phyloP scores from a whole-genome alignment of 108 stramenopile genomes.

The Stephanodiscus minutulus region DNA sequence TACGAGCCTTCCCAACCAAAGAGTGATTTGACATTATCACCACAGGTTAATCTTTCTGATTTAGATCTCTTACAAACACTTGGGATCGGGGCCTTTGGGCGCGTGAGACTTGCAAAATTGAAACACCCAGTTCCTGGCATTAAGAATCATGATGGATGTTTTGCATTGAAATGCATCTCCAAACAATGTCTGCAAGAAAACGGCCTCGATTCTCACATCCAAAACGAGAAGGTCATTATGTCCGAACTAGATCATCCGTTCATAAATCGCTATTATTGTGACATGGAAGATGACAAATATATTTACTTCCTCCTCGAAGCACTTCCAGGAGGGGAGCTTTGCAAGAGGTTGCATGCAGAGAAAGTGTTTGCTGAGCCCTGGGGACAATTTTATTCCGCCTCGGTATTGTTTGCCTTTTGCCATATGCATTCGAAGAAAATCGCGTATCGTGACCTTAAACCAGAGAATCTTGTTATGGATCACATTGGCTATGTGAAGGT shows the following conservation, averaged over 20 bases:
- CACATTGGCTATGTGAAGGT: slow-evolving; percentile 64
- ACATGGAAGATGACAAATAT: slow-evolving; percentile 56
- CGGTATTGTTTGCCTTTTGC: slow-evolving; percentile 64
- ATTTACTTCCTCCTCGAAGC: slow-evolving; percentile 68
- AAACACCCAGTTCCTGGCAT: slow-evolving; percentile 40
- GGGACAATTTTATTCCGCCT: slow-evolving; percentile 57
- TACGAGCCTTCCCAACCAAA: slow-evolving; percentile 1
- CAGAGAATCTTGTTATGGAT: slow-evolving; percentile 74
- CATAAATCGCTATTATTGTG: slow-evolving; percentile 52
- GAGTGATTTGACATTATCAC: slow-evolving; percentile 12
- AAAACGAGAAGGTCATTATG: slow-evolving; percentile 56
- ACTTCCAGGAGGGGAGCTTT: slow-evolving; percentile 69
- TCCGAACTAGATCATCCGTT: slow-evolving; percentile 55
- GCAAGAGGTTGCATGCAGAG: slow-evolving; percentile 47
- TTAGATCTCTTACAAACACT: slow-evolving; percentile 38
- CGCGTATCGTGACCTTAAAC: slow-evolving; percentile 75
- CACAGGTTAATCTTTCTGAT: slow-evolving; percentile 33
- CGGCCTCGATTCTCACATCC: slow-evolving; percentile 52
- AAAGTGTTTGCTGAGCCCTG: slow-evolving; percentile 54
- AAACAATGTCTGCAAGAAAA: slow-evolving; percentile 52
- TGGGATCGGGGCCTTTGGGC: slow-evolving; percentile 56
- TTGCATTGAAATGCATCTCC: slow-evolving; percentile 58
- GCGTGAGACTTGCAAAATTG: slow-evolving; percentile 42
- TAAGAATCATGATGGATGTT: slow-evolving; percentile 42
- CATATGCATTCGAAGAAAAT: slow-evolving; percentile 68